A percentile compares a stretch with the other conserved stretches of the same genome.
Evolutionary conservation across 2,329 filamentous ascomycete genomes (phyloP).

Genomic region (Beauveria varroae): DNA sequence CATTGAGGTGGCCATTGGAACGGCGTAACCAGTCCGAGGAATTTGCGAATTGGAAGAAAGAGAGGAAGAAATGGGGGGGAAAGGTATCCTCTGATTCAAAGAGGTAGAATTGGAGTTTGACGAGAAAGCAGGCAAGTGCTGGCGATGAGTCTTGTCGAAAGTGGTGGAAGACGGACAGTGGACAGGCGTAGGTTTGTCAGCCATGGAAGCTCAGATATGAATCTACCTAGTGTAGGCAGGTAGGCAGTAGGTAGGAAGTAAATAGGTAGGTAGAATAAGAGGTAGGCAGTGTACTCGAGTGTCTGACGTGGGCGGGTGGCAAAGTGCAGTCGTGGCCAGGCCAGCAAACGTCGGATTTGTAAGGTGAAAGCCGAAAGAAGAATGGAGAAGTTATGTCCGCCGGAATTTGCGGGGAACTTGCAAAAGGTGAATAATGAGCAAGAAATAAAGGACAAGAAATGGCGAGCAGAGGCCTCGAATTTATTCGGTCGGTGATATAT

Average conservation of each 20-base stretch:
- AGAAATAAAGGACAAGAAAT: not conserved
- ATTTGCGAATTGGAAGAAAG: constrained; percentile 11
- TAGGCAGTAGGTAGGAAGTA: not conserved
- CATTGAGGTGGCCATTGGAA: constrained; percentile 7
- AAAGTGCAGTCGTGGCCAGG: not conserved
- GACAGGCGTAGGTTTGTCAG: constrained; percentile 9
- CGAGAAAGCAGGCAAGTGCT: not conserved
- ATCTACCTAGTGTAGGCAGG: not conserved
- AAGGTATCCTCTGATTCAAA: not conserved
- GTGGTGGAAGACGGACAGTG: constrained; percentile 5
- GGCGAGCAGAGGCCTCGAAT: not conserved
- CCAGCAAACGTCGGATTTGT: no score
- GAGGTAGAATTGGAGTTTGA: constrained; percentile 10
- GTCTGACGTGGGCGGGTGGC: constrained; percentile 11
- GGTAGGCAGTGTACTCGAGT: no score
- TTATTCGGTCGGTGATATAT: not conserved
- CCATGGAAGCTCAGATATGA: not conserved
- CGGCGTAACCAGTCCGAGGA: not conserved
- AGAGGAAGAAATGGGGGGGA: constrained; percentile 9
- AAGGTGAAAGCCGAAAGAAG: no score
- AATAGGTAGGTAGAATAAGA: no score
- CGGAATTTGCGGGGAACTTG: no score
- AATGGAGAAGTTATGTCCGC: no score
- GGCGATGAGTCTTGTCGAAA: constrained; percentile 7
- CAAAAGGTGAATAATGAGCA: not conserved